These are phyloP conservation scores for Neofusicoccum umdonicola DNA, from an alignment of 2,329 filamentous ascomycete genomes.

Conservation along the genomic window DNA sequence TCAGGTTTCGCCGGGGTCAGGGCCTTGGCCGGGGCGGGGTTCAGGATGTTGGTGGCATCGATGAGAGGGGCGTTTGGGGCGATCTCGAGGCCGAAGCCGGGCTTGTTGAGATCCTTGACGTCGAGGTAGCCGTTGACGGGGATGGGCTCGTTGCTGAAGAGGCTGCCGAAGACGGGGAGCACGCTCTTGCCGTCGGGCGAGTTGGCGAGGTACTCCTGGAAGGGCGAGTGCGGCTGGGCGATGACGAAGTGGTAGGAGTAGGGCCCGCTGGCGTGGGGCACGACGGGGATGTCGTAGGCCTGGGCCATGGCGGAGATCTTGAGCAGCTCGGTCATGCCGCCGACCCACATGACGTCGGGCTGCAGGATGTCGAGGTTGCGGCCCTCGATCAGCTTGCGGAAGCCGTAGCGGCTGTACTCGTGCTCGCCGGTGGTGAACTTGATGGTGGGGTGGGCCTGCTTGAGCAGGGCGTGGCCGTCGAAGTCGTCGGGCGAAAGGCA, in stretches of 20 bases:
- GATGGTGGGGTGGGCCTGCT: conserved; percentile 81
- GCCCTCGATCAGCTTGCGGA: conserved; percentile 88
- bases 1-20: conserved; percentile 23
- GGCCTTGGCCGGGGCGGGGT: conserved; percentile 55
- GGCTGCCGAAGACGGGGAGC: conserved; percentile 84
- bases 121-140: conserved; percentile 79
- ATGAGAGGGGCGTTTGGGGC: conserved; percentile 81
- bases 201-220: conserved; percentile 95
- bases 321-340: conserved; percentile 86
- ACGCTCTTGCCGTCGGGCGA: conserved; percentile 88
- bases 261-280: conserved; percentile 89
- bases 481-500: conserved; percentile 88
- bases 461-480: conserved; percentile 85
- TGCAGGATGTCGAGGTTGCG: conserved; percentile 93
- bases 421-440: conserved; percentile 97
- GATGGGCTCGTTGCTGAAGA: conserved; percentile 89
- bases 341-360: conserved; percentile 97
- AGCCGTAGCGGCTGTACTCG: conserved; percentile 91
- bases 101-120: conserved; percentile 76
- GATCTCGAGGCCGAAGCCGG: conserved; percentile 84
- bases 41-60: conserved; percentile 70
- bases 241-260: conserved; percentile 97
- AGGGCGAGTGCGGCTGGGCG: conserved; percentile 87
- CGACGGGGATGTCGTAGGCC: conserved; percentile 90
- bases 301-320: conserved; percentile 86